Evolutionary conservation across 805 yeast species (phyloP), one percentile per base, ranked within the genome.

Genomic region (Candida khao-thaluensis): DNA sequence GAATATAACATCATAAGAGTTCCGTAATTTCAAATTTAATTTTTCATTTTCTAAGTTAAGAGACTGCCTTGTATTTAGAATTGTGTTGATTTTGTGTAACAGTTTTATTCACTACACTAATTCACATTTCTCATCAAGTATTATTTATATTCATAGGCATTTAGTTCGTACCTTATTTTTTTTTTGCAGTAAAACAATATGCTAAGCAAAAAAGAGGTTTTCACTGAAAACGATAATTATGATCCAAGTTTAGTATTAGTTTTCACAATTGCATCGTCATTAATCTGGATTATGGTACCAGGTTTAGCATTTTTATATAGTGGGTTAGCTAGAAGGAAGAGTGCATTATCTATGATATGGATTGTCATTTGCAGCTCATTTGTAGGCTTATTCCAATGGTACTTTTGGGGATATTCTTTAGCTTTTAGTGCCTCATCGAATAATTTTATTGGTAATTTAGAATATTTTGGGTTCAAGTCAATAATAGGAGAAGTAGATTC

Each of bases 351-450:
- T 12, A 76, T 87, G 76, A 80, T 89, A 21, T 87, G 95, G 85
- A 78, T 82, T 7, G 79, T 78, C n/a, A 58, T 87, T 28, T 76
- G 82, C 74, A 76, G 88, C 5, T 79, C 85, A 5, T 72, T 83
- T 47, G 79, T 88, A 6, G 88, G 85, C 1, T 72, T 79, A 38
- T 78, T 89, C 56, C 96, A 89, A 58, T 91, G 98, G 98, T 91
- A 89, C 62, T 88, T 91, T 58, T 93, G 98, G 96, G 97, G 96
- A n/a, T 90, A 87, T 59, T 87, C 96, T 0, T 64, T 91, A 30
- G 95, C 98, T 3, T 89, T 93, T 54, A 79, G 91, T 0, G 52
- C 72, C n/a, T 88, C 96, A 2, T 68, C 82, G 23, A 89, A 90
- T 61, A 79, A 82, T 30, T 93, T 82, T 59, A 91, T 91, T 51